Conservation (phyloP, 371 early-diverging fungal species). For the Parasitella parasitica region DNA sequence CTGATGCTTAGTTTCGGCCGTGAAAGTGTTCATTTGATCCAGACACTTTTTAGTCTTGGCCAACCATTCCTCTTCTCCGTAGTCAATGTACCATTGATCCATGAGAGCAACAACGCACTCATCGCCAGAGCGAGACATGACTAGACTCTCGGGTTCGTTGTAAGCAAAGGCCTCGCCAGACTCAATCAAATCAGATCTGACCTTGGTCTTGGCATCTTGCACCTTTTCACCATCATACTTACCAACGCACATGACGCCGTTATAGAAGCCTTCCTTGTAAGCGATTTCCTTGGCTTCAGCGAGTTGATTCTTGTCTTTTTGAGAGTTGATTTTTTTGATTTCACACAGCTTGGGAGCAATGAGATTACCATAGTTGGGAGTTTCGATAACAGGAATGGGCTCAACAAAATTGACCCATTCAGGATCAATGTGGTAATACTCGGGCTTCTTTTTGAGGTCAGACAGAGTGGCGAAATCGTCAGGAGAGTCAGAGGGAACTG, state of each 20-base stretch:
- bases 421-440: slow-evolving; percentile 85
- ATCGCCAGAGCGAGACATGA: slow-evolving; percentile 97
- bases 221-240: slow-evolving; percentile 81
- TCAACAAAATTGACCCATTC: slow-evolving; percentile 88
- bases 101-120: slow-evolving; percentile 98
- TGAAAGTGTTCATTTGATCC: slow-evolving; percentile 81
- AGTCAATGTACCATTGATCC: slow-evolving; percentile 99
- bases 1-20: slow-evolving; percentile 86
- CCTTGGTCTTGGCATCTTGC: slow-evolving; percentile 89
- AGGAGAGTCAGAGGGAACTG: slow-evolving; percentile 98
- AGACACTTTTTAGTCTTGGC: slow-evolving; percentile 79
- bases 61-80: slow-evolving; percentile 95
- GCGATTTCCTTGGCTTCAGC: slow-evolving; percentile 93
- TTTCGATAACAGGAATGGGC: slow-evolving; percentile 85
- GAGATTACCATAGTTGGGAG: slow-evolving; percentile 84
- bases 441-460: slow-evolving; percentile 93
- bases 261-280: slow-evolving; percentile 98
- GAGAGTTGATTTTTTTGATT: slow-evolving; percentile 91
- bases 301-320: slow-evolving; percentile 90
- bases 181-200: slow-evolving; percentile 75
- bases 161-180: slow-evolving; percentile 82
- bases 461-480: slow-evolving; percentile 91
- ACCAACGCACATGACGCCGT: slow-evolving; percentile 88
- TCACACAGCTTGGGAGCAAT: slow-evolving; percentile 84
- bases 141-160: slow-evolving; percentile 95